Conservation (phyloP, 139 green algal species). For the Chloropicon primus region DNA sequence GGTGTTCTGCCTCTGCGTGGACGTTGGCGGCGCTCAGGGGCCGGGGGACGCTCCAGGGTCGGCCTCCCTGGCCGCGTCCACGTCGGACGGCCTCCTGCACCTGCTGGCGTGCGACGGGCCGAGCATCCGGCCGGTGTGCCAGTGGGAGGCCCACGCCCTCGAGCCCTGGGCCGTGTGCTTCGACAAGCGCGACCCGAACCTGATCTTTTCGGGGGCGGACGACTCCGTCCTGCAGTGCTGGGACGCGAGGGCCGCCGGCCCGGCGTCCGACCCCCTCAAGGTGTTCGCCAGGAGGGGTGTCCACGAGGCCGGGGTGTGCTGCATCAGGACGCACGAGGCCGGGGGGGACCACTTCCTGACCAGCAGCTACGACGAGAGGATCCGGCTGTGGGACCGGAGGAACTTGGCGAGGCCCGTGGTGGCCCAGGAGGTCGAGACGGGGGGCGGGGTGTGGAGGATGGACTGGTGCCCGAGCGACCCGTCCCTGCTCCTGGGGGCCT, state of each 20-base stretch:
- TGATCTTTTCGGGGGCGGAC: conserved; percentile 23
- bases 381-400: conserved; percentile 65
- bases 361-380: conserved; percentile 72
- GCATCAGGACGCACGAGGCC: conserved; percentile 37
- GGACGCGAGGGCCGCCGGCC: not conserved
- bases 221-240: conserved; percentile 14
- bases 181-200: not conserved
- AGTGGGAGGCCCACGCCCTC: not conserved
- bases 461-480: conserved; percentile 52
- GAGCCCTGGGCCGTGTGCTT: not conserved
- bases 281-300: conserved; percentile 16
- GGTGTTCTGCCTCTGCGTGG: not conserved
- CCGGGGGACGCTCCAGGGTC: not conserved
- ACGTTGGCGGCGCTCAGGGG: not conserved
- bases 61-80: not conserved
- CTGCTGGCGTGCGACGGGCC: not conserved
- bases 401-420: conserved; percentile 19
- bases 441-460: conserved; percentile 72
- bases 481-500: conserved; percentile 46
- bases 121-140: not conserved
- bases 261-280: not conserved
- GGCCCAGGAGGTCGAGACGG: conserved; percentile 24
- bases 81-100: not conserved
- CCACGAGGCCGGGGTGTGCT: conserved; percentile 72
- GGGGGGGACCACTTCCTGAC: conserved; percentile 45